Evolutionary conservation across 2,329 filamentous ascomycete genomes (phyloP).

Genomic region (Penicillium sp.): DNA sequence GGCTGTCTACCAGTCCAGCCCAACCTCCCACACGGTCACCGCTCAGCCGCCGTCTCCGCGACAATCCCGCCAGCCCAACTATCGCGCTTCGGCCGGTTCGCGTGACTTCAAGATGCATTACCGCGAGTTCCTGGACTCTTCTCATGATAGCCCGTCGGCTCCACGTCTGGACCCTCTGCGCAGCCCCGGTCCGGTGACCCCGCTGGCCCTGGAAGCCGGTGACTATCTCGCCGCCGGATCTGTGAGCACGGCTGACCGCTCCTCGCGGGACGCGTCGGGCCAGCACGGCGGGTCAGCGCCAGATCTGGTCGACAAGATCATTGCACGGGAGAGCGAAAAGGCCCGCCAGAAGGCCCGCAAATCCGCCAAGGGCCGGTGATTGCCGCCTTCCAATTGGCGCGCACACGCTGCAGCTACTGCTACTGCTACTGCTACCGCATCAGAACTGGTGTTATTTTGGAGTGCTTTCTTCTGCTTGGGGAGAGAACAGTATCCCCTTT

Average conservation of each 20-base stretch:
- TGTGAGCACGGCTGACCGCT: slow-evolving; percentile 16
- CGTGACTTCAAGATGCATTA: slow-evolving; percentile 43
- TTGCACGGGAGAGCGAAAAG: slow-evolving; percentile 35
- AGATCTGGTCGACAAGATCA: slow-evolving; percentile 35
- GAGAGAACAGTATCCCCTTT: background rate
- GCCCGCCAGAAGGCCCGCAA: slow-evolving; percentile 30
- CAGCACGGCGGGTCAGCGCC: slow-evolving; percentile 26
- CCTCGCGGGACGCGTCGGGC: slow-evolving; percentile 18
- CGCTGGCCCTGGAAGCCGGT: slow-evolving; percentile 42
- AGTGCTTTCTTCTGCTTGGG: background rate
- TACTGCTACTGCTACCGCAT: slow-evolving; percentile 14
- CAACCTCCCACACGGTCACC: slow-evolving; percentile 20
- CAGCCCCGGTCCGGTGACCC: slow-evolving; percentile 49
- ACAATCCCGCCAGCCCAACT: slow-evolving; percentile 32
- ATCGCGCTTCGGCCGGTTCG: slow-evolving; percentile 34
- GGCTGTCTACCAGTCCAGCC: slow-evolving; percentile 41
- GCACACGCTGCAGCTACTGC: slow-evolving; percentile 7
- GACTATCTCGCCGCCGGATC: slow-evolving; percentile 42
- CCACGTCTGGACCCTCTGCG: slow-evolving; percentile 46
- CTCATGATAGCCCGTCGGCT: slow-evolving; percentile 40
- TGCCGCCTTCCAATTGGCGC: background rate
- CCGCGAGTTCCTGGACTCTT: slow-evolving; percentile 42
- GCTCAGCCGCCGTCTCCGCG: slow-evolving; percentile 34
- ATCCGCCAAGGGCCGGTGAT: slow-evolving; percentile 29
- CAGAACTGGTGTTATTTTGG: slow-evolving; percentile 4